Conservation (phyloP, 2,329 filamentous ascomycete genomes). For the Pseudogymnoascus sp. region DNA sequence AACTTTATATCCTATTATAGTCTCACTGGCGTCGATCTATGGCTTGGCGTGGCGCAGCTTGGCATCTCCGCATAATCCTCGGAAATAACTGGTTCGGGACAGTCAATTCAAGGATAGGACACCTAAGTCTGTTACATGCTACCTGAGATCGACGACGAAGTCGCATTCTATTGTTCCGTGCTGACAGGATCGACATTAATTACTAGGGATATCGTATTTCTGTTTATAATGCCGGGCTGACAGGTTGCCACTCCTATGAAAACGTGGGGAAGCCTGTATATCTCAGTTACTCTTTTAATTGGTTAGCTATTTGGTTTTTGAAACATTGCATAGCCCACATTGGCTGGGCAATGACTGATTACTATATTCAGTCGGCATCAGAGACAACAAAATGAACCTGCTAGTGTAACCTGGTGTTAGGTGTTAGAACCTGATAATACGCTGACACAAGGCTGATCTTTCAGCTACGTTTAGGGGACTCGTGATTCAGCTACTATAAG, state of each 20-base stretch:
- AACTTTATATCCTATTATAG: constrained; percentile 3
- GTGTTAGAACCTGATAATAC: neutral
- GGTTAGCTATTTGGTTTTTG: neutral
- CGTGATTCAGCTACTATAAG: neutral
- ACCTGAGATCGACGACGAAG: neutral
- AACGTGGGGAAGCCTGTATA: neutral
- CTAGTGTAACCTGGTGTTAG: neutral
- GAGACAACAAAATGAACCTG: neutral
- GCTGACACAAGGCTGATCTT: neutral
- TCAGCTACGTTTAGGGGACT: neutral
- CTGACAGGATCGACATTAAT: neutral
- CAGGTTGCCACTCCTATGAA: neutral
- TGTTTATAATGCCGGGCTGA: neutral
- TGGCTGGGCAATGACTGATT: neutral
- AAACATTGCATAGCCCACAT: neutral
- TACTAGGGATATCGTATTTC: neutral
- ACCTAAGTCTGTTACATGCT: neutral
- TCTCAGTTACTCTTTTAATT: neutral
- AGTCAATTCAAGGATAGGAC: neutral
- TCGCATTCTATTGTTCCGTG: neutral
- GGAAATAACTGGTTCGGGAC: neutral
- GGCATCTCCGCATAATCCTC: neutral
- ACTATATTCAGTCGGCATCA: neutral
- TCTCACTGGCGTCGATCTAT: neutral
- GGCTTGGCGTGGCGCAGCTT: neutral